Base-by-base conservation (phyloP, 768 basidiomycete species). In the Pleurotus ostreatus region DNA sequence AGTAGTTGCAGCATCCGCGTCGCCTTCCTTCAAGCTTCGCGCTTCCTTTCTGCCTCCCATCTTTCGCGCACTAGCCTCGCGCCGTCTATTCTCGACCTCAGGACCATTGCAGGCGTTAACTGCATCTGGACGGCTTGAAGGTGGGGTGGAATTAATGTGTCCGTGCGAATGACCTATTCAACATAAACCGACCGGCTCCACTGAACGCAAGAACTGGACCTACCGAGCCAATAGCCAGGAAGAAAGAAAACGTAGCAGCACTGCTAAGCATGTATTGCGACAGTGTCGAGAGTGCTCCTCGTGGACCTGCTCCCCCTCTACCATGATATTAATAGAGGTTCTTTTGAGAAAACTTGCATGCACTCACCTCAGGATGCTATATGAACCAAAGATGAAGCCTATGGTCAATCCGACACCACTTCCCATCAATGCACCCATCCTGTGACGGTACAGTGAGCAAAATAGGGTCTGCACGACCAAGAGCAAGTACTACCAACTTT, bases 201-300 rank as follows among this genome's bases (percentile, higher is more conserved):
- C 18, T 25, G n/a, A 52, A 34, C 39, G n/a, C 6, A 7, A 26
- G 26, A 43, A 30, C n/a, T 11, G 18, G 23, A 39, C 85, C 64
- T 66, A 95, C 94, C 26, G 94, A 94, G 66, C 93, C 90, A 65
- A 97, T 92, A 40, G 93, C 84, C 59, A 98, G 86, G 86, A 98
- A 98, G 77, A 98, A 98, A 2, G 88, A 88, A 70, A 99, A 98
- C 0, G 96, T 97, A 6, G 95, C 95, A 4, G 92, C 96, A 63
- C 96, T 98, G 65, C 92, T 92, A 25, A 98, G 82, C 97, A 99
- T 99, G 71, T 98, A 98, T 65, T 95, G 93, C 12, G 95, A 96
- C 49, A 99, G 83, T 1, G 97, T 97, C 3, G 92, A 88, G 22
- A 98, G 76, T 49, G 85, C 75, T 9, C 97, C 97, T 66, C 94